A percentile compares a stretch with the other conserved stretches of the same genome.
Conservation (phyloP, 164 flowering plant genomes). For the Aristolochia fimbriata region DNA sequence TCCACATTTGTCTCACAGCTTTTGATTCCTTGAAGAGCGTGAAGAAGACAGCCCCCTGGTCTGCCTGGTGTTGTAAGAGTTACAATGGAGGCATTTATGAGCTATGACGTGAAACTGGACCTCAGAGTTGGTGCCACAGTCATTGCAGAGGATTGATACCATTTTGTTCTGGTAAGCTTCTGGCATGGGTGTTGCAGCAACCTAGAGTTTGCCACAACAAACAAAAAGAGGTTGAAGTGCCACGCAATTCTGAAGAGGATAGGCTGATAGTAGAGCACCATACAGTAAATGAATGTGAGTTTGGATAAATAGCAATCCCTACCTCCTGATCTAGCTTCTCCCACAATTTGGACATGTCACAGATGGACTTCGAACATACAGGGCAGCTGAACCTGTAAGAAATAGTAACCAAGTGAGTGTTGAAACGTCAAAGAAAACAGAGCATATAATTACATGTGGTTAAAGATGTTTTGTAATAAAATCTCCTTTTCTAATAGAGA, state of each 20-base stretch:
- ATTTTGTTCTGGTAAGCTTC: conserved; percentile 54
- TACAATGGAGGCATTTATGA: conserved; percentile 64
- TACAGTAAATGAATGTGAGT: not conserved
- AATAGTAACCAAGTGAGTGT: conserved; percentile 1
- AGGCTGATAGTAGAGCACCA: not conserved
- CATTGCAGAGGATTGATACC: conserved; percentile 94
- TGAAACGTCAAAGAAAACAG: too few species aligned
- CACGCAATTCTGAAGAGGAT: not conserved
- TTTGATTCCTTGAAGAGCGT: conserved; percentile 26
- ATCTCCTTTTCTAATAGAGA: not conserved
- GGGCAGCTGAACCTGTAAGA: conserved; percentile 65
- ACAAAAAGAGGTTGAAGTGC: too few species aligned
- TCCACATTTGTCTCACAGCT: conserved; percentile 3
- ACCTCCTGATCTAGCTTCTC: conserved; percentile 69
- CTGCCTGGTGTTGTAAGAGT: conserved; percentile 79
- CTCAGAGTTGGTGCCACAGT: conserved; percentile 57
- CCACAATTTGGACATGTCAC: conserved; percentile 73
- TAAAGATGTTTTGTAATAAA: not conserved
- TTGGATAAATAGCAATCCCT: conserved; percentile 1
- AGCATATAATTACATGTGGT: too few species aligned
- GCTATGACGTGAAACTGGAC: conserved; percentile 67
- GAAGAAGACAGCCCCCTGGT: conserved; percentile 18
- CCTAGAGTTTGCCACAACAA: conserved; percentile 22
- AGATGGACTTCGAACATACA: conserved; percentile 68
- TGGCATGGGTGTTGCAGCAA: conserved; percentile 74